Evolutionary conservation across 176 grass and related monocot genomes (phyloP).

Genomic region (Eragrostis nindensis): DNA sequence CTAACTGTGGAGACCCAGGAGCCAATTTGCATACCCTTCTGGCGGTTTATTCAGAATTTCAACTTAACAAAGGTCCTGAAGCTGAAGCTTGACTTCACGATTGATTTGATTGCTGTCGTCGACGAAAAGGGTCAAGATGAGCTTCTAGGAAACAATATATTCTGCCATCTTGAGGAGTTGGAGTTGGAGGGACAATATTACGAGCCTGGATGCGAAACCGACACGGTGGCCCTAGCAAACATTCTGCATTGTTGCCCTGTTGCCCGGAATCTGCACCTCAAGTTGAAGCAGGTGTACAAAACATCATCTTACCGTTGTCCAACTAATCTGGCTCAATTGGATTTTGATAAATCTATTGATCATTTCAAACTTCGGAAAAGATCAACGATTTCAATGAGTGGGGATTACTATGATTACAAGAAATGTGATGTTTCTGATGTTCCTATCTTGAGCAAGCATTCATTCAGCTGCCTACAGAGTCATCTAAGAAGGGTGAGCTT

Average conservation of each 20-base stretch:
- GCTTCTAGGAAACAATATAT: neutral
- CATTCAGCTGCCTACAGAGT: neutral
- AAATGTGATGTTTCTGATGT: neutral
- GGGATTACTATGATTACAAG: neutral
- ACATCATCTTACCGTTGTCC: neutral
- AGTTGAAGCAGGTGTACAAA: neutral
- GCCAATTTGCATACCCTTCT: neutral
- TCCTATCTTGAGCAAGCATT: neutral
- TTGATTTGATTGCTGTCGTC: neutral
- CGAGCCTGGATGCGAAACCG: too few relatives aligned
- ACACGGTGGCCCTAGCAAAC: neutral
- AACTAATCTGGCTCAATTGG: neutral
- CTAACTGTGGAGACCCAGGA: neutral
- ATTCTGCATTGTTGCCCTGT: neutral
- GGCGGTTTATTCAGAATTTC: neutral
- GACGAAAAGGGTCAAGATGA: neutral
- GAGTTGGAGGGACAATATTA: neutral
- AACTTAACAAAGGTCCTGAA: neutral
- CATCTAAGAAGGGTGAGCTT: too few relatives aligned
- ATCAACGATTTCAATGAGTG: too few relatives aligned
- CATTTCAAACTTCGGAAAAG: neutral
- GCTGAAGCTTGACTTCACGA: neutral
- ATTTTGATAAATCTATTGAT: neutral
- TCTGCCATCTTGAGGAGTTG: neutral
- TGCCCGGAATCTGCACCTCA: neutral